These are phyloP conservation scores for Baeospora myosura DNA, from an alignment of 1,284 basidiomycete species.

Conservation along the genomic window DNA sequence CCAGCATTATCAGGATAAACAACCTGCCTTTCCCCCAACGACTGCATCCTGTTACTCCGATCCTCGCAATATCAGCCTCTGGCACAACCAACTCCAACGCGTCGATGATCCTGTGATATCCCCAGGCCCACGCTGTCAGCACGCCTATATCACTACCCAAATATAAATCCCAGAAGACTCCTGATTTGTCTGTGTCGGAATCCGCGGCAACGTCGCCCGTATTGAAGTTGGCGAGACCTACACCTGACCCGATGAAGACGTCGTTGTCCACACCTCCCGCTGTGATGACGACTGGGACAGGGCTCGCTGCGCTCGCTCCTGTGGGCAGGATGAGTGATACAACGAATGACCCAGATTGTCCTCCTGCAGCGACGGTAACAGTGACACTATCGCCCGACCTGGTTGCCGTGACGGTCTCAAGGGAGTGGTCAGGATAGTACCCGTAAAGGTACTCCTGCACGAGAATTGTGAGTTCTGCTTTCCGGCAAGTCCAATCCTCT, in stretches of 20 bases:
- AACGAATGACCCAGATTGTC: constrained; percentile 10
- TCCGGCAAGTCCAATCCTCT: constrained; percentile 15
- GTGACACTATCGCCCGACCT: constrained; percentile 11
- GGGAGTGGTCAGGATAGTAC: constrained; percentile 16
- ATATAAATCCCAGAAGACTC: constrained; percentile 20
- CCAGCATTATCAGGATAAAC: too few relatives aligned
- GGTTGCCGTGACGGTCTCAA: constrained; percentile 14
- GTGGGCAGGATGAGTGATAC: constrained; percentile 14
- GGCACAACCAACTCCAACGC: constrained; percentile 13
- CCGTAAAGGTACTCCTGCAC: constrained; percentile 18
- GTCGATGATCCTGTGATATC: constrained; percentile 14
- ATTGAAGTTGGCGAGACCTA: constrained; percentile 15
- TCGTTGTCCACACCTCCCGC: constrained; percentile 13
- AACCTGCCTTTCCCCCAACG: constrained; percentile 15
- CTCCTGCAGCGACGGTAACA: constrained; percentile 12
- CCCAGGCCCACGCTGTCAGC: constrained; percentile 17
- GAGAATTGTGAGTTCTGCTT: constrained; percentile 13
- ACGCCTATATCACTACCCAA: constrained; percentile 16
- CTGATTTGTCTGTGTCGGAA: constrained; percentile 15
- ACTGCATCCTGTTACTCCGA: constrained; percentile 15
- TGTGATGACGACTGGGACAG: constrained; percentile 14
- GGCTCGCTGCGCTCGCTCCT: constrained; percentile 8
- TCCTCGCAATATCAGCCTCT: constrained; percentile 13
- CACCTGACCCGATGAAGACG: constrained; percentile 12
- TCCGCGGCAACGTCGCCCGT: constrained; percentile 15